These are phyloP conservation scores for Fusarium heterosporum DNA, from an alignment of 2,329 filamentous ascomycete species.

Conservation along the genomic window DNA sequence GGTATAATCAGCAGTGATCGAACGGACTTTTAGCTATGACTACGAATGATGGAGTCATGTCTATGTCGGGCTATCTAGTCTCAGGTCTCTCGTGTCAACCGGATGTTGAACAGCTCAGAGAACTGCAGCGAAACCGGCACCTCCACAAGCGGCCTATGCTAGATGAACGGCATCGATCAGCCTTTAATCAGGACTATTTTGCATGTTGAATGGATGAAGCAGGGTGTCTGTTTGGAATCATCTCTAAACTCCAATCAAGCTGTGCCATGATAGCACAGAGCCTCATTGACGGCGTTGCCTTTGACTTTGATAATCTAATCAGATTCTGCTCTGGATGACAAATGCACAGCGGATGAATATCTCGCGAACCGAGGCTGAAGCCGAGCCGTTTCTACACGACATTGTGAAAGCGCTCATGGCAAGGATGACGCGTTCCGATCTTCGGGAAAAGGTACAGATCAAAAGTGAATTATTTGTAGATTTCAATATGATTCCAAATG, in stretches of 20 bases:
- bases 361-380: conserved; percentile 39
- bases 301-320: conserved; percentile 37
- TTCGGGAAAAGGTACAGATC: not conserved
- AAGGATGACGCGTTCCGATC: not conserved
- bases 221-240: conserved; percentile 14
- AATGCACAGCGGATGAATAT: conserved; percentile 24
- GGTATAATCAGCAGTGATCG: not conserved
- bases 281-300: not conserved
- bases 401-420: conserved; percentile 1
- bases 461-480: not conserved
- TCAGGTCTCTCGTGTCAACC: too few species aligned
- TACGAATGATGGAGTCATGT: not conserved
- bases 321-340: conserved; percentile 41
- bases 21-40: not conserved
- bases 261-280: conserved; percentile 18
- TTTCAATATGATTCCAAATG: conserved; percentile 35
- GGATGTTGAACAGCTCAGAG: too few species aligned
- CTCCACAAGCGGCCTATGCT: too few species aligned
- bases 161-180: not conserved
- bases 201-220: not conserved
- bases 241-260: conserved; percentile 1
- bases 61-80: not conserved
- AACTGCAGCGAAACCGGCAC: too few species aligned
- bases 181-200: not conserved
- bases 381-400: conserved; percentile 26